A percentile compares a stretch with the other conserved stretches of the same genome.
These are phyloP conservation scores for Sphagnum contortum DNA, from an alignment of 225 moss, liverwort and hornwort genomes.

Conservation along the genomic window DNA sequence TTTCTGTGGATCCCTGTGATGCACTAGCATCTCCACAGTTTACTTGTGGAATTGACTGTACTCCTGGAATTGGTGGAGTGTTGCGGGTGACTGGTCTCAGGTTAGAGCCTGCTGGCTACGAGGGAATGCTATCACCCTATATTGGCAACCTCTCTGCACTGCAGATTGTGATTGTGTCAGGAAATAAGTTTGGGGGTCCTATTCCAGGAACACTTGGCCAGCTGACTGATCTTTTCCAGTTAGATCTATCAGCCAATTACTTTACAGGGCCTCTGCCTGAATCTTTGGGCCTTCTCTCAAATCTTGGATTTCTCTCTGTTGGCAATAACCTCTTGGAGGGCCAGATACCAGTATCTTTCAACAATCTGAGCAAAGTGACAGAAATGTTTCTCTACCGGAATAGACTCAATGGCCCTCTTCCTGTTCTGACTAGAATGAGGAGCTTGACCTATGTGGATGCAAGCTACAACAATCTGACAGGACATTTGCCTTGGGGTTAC, in stretches of 20 bases:
- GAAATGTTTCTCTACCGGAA: constrained; percentile 10
- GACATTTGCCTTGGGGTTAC: constrained; percentile 6
- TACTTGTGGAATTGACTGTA: constrained; percentile 15
- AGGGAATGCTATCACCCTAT: constrained; percentile 1
- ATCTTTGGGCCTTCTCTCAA: background rate
- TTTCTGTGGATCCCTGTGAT: constrained; percentile 18
- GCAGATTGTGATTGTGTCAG: constrained; percentile 17
- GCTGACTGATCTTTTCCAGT: constrained; percentile 8
- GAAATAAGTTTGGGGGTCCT: constrained; percentile 15
- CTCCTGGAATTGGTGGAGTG: background rate
- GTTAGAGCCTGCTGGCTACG: constrained; percentile 17
- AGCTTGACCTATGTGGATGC: constrained; percentile 13
- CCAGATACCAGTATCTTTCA: constrained; percentile 4
- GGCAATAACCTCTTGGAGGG: constrained; percentile 21
- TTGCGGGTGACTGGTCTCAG: constrained; percentile 9
- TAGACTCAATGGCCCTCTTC: constrained; percentile 5
- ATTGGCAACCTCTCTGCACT: constrained; percentile 16
- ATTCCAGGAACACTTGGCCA: constrained; percentile 8
- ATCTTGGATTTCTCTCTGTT: constrained; percentile 22
- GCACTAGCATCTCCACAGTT: constrained; percentile 7
- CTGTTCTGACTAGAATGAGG: constrained; percentile 4
- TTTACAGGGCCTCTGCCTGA: constrained; percentile 17
- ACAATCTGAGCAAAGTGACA: constrained; percentile 8
- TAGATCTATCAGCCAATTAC: constrained; percentile 33
- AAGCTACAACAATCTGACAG: constrained; percentile 12